phyloP scores from a whole-genome alignment of 139 green algal species.

The Volvox reticuliferus region DNA sequence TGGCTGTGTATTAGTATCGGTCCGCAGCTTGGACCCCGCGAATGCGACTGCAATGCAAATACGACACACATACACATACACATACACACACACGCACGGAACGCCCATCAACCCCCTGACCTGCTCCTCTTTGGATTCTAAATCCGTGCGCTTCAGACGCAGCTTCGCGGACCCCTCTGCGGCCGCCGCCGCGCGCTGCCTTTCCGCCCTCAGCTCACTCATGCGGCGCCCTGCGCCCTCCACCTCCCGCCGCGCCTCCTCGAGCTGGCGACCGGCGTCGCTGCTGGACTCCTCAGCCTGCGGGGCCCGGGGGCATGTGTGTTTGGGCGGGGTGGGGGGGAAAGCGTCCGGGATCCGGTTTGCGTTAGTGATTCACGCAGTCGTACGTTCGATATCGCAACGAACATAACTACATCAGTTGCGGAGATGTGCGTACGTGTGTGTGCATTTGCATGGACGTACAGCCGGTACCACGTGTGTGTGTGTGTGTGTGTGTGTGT shows the following conservation, averaged over 20 bases:
- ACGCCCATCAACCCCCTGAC: background rate
- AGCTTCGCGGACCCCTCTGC: slow-evolving; percentile 27
- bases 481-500: background rate
- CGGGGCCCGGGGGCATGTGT: too few relatives aligned
- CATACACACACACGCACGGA: background rate
- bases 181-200: slow-evolving; percentile 31
- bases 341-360: too few relatives aligned
- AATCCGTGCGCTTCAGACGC: slow-evolving; percentile 42
- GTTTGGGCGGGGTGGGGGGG: too few relatives aligned
- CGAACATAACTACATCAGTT: too few relatives aligned
- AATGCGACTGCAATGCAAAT: too few relatives aligned
- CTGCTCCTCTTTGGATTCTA: slow-evolving; percentile 39
- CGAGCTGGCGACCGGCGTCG: background rate
- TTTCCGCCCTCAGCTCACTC: slow-evolving; percentile 15
- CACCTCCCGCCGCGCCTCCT: background rate
- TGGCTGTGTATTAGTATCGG: too few relatives aligned
- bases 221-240: slow-evolving; percentile 6
- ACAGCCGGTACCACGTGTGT: background rate
- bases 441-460: background rate
- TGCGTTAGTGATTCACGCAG: too few relatives aligned
- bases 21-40: too few relatives aligned
- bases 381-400: too few relatives aligned
- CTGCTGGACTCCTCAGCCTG: slow-evolving; percentile 19
- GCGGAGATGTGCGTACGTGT: background rate
- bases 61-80: too few relatives aligned